These are phyloP conservation scores for Cruciata laevipes DNA, from an alignment of 257 asterid genomes.

Conservation along the genomic window DNA sequence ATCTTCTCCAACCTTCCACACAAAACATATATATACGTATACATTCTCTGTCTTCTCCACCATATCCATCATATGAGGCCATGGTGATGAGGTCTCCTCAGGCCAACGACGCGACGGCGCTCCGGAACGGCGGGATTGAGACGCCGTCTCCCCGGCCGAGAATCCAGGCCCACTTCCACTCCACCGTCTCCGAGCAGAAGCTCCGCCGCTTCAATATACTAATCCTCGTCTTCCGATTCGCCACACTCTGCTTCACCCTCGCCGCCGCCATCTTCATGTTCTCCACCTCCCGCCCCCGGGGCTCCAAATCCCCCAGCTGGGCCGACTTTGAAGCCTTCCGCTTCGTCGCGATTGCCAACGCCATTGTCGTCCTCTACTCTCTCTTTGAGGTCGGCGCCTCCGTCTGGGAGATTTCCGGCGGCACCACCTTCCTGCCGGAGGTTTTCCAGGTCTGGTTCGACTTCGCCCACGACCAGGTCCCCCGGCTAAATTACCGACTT, in stretches of 20 bases:
- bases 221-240: conserved; percentile 32
- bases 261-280: conserved; percentile 46
- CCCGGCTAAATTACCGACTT: neutral
- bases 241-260: conserved; percentile 40
- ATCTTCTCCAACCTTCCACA: conserved; percentile 9
- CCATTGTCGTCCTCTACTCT: conserved; percentile 38
- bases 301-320: conserved; percentile 30
- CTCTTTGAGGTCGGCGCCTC: conserved; percentile 44
- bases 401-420: conserved; percentile 39
- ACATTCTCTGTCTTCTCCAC: neutral
- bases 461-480: conserved; percentile 54
- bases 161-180: conserved; percentile 37
- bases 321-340: conserved; percentile 34
- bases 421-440: conserved; percentile 36
- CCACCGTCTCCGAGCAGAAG: conserved; percentile 38
- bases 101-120: neutral
- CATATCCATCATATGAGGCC: neutral
- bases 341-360: conserved; percentile 39
- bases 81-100: conserved; percentile 28
- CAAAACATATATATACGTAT: neutral
- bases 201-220: conserved; percentile 36
- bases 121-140: conserved; percentile 31
- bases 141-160: conserved; percentile 39
- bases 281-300: conserved; percentile 24
- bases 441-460: conserved; percentile 47